phyloP scores from a whole-genome alignment of 1,284 basidiomycete species.

The Naganishia liquefaciens region DNA sequence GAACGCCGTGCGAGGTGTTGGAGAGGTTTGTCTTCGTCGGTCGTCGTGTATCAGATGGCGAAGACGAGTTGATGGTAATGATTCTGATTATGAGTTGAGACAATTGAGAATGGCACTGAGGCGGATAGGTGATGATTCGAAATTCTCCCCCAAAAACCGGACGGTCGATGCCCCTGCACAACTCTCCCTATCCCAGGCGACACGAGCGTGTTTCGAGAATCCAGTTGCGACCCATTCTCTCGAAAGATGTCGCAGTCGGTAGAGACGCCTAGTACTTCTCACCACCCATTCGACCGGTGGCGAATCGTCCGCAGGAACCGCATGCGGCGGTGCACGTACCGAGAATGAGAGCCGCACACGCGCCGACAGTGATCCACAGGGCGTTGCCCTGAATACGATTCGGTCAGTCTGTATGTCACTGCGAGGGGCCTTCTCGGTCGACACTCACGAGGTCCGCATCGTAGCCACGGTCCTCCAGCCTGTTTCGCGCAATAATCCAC shows the following conservation, averaged over 20 bases:
- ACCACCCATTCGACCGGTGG: constrained; percentile 49
- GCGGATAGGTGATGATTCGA: no score
- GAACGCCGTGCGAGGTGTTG: not conserved
- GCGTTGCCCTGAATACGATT: constrained; percentile 45
- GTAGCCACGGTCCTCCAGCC: constrained; percentile 60
- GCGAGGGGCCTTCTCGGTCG: no score
- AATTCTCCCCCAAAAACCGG: no score
- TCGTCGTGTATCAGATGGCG: no score
- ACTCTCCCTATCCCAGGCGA: no score
- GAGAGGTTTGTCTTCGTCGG: no score
- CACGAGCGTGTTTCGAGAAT: not conserved
- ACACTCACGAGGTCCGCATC: constrained; percentile 56
- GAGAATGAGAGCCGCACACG: constrained; percentile 64
- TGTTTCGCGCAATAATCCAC: constrained; percentile 67
- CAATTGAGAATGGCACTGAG: no score
- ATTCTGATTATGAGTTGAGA: no score
- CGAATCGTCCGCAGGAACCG: constrained; percentile 67
- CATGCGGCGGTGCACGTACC: constrained; percentile 67
- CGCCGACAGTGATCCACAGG: constrained; percentile 68
- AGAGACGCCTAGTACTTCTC: constrained; percentile 43
- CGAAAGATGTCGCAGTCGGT: not conserved
- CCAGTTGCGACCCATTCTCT: not conserved
- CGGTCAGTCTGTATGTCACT: no score
- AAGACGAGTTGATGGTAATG: no score
- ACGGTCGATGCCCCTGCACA: no score